Evolutionary conservation across 495 filamentous ascomycete species (phyloP).

Genomic region (Xylaria palmicola): DNA sequence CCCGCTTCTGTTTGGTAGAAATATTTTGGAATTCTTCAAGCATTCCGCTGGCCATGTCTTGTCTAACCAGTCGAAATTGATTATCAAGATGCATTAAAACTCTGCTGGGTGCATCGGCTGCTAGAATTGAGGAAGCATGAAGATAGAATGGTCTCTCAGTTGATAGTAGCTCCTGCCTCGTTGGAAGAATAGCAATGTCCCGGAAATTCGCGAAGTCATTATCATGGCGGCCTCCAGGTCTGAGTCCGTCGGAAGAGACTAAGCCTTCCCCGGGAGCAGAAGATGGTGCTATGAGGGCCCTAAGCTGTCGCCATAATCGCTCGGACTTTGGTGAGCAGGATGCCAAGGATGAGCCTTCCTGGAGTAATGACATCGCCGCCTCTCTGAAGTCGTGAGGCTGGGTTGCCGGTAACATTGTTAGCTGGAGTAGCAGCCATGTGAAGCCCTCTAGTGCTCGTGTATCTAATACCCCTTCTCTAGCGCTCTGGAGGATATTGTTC

Average conservation of each 20-base stretch:
- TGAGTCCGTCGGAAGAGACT: neutral
- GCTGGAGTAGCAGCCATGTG: slow-evolving; percentile 59
- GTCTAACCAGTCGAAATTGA: slow-evolving; percentile 73
- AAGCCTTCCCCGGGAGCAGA: neutral
- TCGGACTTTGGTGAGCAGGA: neutral
- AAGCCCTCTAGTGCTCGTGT: slow-evolving; percentile 45
- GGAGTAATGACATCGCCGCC: slow-evolving; percentile 15
- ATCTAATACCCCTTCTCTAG: slow-evolving; percentile 37
- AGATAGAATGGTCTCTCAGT: slow-evolving; percentile 59
- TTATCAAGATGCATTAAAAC: slow-evolving; percentile 63
- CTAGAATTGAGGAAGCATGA: slow-evolving; percentile 41
- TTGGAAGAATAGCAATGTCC: slow-evolving; percentile 65
- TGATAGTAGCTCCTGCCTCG: slow-evolving; percentile 63
- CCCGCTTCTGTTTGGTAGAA: slow-evolving; percentile 35
- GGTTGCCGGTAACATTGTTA: slow-evolving; percentile 46
- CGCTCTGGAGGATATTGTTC: slow-evolving; percentile 52
- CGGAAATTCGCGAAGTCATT: slow-evolving; percentile 69
- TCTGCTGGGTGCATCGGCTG: slow-evolving; percentile 37
- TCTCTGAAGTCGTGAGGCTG: slow-evolving; percentile 31
- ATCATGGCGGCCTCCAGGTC: slow-evolving; percentile 71
- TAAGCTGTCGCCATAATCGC: neutral
- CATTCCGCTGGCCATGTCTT: slow-evolving; percentile 71
- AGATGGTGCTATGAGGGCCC: neutral
- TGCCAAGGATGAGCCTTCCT: neutral
- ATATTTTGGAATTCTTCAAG: slow-evolving; percentile 58